phyloP scores from a whole-genome alignment of 2,329 filamentous ascomycete genomes.

The Cadophora sp. region DNA sequence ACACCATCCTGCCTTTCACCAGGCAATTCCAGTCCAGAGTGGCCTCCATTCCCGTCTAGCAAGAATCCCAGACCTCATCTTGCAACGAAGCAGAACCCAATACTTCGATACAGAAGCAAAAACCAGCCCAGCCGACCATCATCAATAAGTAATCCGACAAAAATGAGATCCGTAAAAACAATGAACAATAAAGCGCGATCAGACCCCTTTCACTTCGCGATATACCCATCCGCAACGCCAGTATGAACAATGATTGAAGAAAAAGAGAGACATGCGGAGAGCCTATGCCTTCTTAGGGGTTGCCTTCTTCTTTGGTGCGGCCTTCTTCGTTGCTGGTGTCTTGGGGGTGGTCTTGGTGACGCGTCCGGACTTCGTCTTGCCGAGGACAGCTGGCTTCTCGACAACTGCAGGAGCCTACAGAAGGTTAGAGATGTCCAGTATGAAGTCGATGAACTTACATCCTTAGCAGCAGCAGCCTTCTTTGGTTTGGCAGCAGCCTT shows the following conservation, averaged over 20 bases:
- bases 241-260: constrained; percentile 35
- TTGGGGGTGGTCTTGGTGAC: constrained; percentile 71
- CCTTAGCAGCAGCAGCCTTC: constrained; percentile 38
- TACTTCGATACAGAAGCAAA: constrained; percentile 19
- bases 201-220: constrained; percentile 30
- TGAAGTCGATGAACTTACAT: constrained; percentile 34
- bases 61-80: constrained; percentile 23
- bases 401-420: constrained; percentile 67
- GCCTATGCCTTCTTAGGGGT: constrained; percentile 40
- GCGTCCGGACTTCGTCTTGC: constrained; percentile 76
- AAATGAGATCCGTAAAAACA: constrained; percentile 27
- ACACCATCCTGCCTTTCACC: constrained; percentile 5
- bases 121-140: constrained; percentile 22
- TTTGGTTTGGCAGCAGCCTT: constrained; percentile 50
- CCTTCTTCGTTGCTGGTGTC: constrained; percentile 52
- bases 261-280: constrained; percentile 21
- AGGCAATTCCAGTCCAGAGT: constrained; percentile 16
- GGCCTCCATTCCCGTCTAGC: constrained; percentile 16
- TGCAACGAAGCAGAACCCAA: constrained; percentile 17
- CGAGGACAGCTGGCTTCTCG: constrained; percentile 65
- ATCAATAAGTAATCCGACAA: constrained; percentile 28
- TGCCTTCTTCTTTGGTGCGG: constrained; percentile 46
- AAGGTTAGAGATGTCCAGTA: constrained; percentile 31
- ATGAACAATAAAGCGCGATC: constrained; percentile 21
- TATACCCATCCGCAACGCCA: constrained; percentile 35